Evolutionary conservation across 2,329 filamentous ascomycete genomes (phyloP).

Genomic region (Fusarium secorum): DNA sequence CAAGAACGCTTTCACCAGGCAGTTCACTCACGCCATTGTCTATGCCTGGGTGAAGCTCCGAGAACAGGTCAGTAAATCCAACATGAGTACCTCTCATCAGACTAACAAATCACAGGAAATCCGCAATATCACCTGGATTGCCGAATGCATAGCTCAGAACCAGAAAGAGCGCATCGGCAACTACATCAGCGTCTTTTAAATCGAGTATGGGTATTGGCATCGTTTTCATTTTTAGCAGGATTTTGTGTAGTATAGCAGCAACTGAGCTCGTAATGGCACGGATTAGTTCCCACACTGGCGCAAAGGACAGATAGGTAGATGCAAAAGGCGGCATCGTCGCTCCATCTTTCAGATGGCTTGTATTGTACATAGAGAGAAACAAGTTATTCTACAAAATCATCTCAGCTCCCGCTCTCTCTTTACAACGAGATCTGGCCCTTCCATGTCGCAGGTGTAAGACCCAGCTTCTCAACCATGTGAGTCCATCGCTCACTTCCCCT

Average conservation of each 20-base stretch:
- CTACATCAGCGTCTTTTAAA: slow-evolving; percentile 96
- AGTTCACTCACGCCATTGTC: slow-evolving; percentile 94
- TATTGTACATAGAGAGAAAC: slow-evolving; percentile 61
- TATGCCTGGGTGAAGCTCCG: slow-evolving; percentile 98
- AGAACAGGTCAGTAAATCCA: slow-evolving; percentile 77
- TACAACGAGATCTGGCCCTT: slow-evolving; percentile 77
- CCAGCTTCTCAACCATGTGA: slow-evolving; percentile 82
- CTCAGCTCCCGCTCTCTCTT: slow-evolving; percentile 15
- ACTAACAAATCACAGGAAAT: slow-evolving; percentile 77
- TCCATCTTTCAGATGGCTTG: slow-evolving; percentile 44
- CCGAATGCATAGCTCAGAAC: slow-evolving; percentile 99
- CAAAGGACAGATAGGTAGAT: slow-evolving; percentile 43
- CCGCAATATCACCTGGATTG: slow-evolving; percentile 99
- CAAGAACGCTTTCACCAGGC: slow-evolving; percentile 92
- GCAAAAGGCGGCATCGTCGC: slow-evolving; percentile 40
- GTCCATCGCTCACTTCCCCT: slow-evolving; percentile 90
- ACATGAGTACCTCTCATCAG: background rate
- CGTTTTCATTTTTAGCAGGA: slow-evolving; percentile 43
- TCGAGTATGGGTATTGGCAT: slow-evolving; percentile 30
- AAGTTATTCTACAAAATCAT: slow-evolving; percentile 53
- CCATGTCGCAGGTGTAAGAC: slow-evolving; percentile 87
- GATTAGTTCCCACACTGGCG: slow-evolving; percentile 45
- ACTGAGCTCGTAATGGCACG: slow-evolving; percentile 50
- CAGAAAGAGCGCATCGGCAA: slow-evolving; percentile 99
- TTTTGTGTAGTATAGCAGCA: slow-evolving; percentile 56